phyloP scores from a whole-genome alignment of 2,329 filamentous ascomycete genomes.

The Trichoderma cornu-damae region DNA sequence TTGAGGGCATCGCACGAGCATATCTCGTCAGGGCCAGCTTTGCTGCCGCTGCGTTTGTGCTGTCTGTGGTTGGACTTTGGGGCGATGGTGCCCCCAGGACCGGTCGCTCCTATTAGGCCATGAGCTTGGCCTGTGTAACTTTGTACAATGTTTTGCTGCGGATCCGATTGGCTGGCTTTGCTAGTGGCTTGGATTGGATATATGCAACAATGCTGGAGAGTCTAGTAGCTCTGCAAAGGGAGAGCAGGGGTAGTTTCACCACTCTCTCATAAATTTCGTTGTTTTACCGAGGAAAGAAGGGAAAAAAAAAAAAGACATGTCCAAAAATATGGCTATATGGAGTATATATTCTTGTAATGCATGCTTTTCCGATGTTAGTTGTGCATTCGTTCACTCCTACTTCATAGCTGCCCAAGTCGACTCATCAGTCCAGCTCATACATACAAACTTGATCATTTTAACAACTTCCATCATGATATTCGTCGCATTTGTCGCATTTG shows the following conservation, averaged over 20 bases:
- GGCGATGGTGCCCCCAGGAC: constrained; percentile 49
- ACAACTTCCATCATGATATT: constrained; percentile 17
- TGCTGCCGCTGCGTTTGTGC: constrained; percentile 52
- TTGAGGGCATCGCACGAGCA: constrained; percentile 51
- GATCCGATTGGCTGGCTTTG: background rate
- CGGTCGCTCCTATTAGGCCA: constrained; percentile 23
- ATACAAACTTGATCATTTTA: background rate
- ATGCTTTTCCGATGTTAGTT: background rate
- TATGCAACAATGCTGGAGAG: constrained; percentile 3
- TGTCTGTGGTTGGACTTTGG: constrained; percentile 62
- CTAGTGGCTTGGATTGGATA: background rate
- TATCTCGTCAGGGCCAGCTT: constrained; percentile 51
- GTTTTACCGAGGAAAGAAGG: background rate
- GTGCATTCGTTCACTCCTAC: background rate
- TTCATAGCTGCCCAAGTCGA: background rate
- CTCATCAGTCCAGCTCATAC: background rate
- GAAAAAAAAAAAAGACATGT: constrained; percentile 2
- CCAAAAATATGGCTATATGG: background rate
- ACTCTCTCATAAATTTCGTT: background rate
- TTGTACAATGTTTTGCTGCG: constrained; percentile 10
- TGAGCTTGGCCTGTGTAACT: constrained; percentile 1
- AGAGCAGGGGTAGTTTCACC: constrained; percentile 1
- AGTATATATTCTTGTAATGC: background rate
- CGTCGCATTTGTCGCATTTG: constrained; percentile 19
- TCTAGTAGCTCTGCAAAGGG: background rate